Base-by-base conservation (phyloP, 768 basidiomycete genomes). In the Filobasidium floriforme region DNA sequence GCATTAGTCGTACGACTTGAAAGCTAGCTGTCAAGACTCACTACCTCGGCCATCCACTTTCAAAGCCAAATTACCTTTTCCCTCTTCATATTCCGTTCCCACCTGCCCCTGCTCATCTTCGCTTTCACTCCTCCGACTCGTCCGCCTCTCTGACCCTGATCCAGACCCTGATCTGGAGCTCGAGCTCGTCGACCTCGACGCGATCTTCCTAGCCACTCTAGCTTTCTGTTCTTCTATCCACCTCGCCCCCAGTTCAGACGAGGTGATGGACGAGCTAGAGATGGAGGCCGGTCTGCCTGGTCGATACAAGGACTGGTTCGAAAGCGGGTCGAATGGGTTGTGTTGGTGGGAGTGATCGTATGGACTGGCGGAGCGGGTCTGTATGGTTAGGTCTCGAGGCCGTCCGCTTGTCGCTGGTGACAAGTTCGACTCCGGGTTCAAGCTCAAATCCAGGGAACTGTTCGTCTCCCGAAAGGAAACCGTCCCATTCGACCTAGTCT, bases 211-310 rank as follows among this genome's bases (percentile, higher is more conserved):
- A 60, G 86, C 82, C 0, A 83, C 82, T 14, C 89, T 84, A 40
- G 85, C 82, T 60, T 85, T 88, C 76, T 94, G 91, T 71, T 92
- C 90, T 41, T 84, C 83, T 52, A 94, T 76, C 91, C 91, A 93
- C 29, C 87, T 84, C 7, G 84, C 85, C 0, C 89, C 88, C 10
- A 89, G 84, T 73, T 88, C 86, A 63, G 82, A 82, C 7, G 83
- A 82, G n/a, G 82, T 80, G 29, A 63, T 41, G 49, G 61, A 59
- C 7, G 67, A 65, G 22, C 41, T 32, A 6, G 60, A 43, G 37
- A 29, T 18, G 22, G 41, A 46, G n/a, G 54, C 15, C 24, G 54
- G 26, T 57, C 22, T 24, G 54, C 24, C 24, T n/a, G 54, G 26
- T 57, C 46, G 24, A 51, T 51, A 18, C 4, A 5, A 6, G 46